phyloP scores from a whole-genome alignment of 78 protist species.

The Dictyostelium intermedium region DNA sequence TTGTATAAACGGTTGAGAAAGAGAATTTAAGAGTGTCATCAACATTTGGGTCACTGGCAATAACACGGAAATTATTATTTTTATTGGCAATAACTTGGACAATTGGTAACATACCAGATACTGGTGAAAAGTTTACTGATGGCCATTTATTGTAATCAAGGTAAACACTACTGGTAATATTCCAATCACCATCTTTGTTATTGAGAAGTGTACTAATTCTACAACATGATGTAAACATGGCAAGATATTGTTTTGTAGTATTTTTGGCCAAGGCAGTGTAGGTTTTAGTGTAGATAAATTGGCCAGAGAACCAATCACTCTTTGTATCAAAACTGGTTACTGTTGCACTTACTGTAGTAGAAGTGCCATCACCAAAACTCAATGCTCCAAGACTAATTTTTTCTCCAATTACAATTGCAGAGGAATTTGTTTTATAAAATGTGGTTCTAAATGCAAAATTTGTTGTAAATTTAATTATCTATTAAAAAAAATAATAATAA shows the following conservation, averaged over 20 bases:
- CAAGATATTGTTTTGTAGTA: neutral
- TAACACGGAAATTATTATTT: neutral
- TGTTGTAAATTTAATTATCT: neutral
- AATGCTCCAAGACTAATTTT: neutral
- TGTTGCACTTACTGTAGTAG: neutral
- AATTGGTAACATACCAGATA: slow-evolving; percentile 5
- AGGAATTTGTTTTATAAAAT: neutral
- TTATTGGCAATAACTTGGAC: neutral
- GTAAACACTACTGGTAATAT: neutral
- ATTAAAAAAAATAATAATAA: neutral
- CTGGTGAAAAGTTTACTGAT: neutral
- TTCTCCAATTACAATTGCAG: neutral
- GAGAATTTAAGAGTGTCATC: neutral
- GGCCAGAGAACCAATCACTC: slow-evolving; percentile 44
- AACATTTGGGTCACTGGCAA: neutral
- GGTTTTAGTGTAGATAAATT: neutral
- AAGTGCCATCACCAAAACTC: neutral
- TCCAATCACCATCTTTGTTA: neutral
- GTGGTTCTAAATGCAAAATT: slow-evolving; percentile 17
- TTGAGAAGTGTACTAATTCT: slow-evolving; percentile 28
- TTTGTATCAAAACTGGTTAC: neutral
- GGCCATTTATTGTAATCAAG: neutral
- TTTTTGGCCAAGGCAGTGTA: neutral
- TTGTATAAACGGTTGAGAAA: neutral
- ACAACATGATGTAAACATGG: neutral